Evolutionary conservation across 768 basidiomycete species (phyloP).

Genomic region (Plicaturopsis crispa): DNA sequence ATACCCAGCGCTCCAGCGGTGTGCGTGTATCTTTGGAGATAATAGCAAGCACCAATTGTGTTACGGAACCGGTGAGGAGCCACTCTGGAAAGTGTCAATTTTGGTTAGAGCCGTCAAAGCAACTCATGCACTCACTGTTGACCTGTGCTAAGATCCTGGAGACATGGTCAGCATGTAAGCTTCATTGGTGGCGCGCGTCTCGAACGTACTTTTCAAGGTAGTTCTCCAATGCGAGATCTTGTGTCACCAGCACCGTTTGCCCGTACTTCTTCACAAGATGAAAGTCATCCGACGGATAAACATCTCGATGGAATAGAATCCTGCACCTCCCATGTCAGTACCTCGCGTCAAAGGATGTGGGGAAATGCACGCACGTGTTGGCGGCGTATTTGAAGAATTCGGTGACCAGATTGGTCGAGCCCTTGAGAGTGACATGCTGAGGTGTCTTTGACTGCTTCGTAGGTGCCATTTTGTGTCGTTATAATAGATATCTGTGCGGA

Average conservation of each 20-base stretch:
- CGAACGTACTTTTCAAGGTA: conserved; percentile 71
- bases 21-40: conserved; percentile 90
- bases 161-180: conserved; percentile 3
- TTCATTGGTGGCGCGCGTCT: too few species aligned
- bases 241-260: conserved; percentile 89
- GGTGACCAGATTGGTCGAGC: conserved; percentile 87
- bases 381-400: conserved; percentile 99
- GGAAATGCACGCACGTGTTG: conserved; percentile 64
- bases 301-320: conserved; percentile 92
- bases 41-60: conserved; percentile 91
- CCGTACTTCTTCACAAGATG: conserved; percentile 99
- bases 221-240: conserved; percentile 87
- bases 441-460: conserved; percentile 42
- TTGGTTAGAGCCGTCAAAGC: not conserved
- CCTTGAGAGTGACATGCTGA: conserved; percentile 90
- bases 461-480: too few species aligned
- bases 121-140: conserved; percentile 60
- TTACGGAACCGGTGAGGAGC: conserved; percentile 88
- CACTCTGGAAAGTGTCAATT: conserved; percentile 54
- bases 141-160: conserved; percentile 84
- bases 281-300: conserved; percentile 98
- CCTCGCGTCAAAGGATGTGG: conserved; percentile 5
- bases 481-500: too few species aligned
- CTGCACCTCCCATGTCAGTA: conserved; percentile 28
- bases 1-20: conserved; percentile 96